Evolutionary conservation across 1,284 basidiomycete species (phyloP).

Genomic region (Rhizoctonia solani): DNA sequence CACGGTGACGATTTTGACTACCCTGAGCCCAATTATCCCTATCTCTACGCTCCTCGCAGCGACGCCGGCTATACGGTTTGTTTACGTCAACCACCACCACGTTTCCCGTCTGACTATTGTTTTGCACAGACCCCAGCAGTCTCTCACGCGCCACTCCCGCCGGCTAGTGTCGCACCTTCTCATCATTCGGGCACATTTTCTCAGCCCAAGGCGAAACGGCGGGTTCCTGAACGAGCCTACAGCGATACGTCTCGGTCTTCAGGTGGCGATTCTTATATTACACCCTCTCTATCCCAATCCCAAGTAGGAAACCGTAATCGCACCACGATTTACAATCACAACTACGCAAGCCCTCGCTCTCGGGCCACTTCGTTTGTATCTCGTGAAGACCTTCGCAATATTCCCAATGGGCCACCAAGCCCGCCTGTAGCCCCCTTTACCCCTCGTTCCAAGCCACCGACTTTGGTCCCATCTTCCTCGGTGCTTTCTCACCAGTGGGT

Average conservation of each 20-base stretch:
- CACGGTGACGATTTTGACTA: slow-evolving; percentile 1
- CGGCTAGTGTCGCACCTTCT: not conserved
- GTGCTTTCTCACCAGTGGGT: not conserved
- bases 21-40: slow-evolving; percentile 20
- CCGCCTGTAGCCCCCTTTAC: not conserved
- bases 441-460: not conserved
- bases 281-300: slow-evolving; percentile 5
- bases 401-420: not conserved
- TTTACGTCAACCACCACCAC: slow-evolving; percentile 12
- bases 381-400: not conserved
- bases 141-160: slow-evolving; percentile 16
- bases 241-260: slow-evolving; percentile 19
- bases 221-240: not conserved
- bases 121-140: slow-evolving; percentile 4
- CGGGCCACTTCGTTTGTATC: not conserved
- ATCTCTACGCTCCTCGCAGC: slow-evolving; percentile 20
- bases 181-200: not conserved
- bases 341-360: slow-evolving; percentile 3
- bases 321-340: not conserved
- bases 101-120: slow-evolving; percentile 2
- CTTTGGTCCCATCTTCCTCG: not conserved
- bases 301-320: slow-evolving; percentile 1
- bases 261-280: slow-evolving; percentile 15
- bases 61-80: slow-evolving; percentile 9
- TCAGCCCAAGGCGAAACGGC: not conserved